Base-by-base conservation (phyloP, 768 basidiomycete genomes). In the Boletus tomentosulus region DNA sequence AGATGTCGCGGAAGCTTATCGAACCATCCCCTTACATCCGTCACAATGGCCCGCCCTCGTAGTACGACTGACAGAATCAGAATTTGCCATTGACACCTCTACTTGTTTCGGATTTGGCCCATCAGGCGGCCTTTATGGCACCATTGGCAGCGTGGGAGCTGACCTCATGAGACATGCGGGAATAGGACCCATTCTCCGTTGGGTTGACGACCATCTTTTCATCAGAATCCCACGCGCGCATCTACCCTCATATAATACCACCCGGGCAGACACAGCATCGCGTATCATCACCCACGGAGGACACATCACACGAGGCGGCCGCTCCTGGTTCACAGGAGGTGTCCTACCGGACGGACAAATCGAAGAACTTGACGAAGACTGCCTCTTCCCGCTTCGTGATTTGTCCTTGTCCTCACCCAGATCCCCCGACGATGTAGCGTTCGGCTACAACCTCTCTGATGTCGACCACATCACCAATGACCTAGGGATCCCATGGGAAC, bases 1-100 rank as follows among this genome's bases (percentile, higher is more conserved):
- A 3, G 50, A 57, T 3, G 30, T 55, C 0, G 34, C 57, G 2
- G 53, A 55, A 22, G 57, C 46, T 0, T 57, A 57, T 5, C n/a
- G 15, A 0, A 72, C 64, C 0, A 62, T 77, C 0, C 73, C 72
- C 0, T 25, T 73, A 0, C 58, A 64, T 10, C 62, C 51, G 0
- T 59, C 60, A 0, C 75, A 78, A 33, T 78, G 74, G 75, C 73
- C 73, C 0, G 72, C 62, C 0, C 25, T 65, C 0, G 71, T 76
- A 0, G 58, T 77, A 0, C 52, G 62, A 0, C 48, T 73, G 0
- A 33, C 43, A 1, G 45, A 57, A 0, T n/a, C 11, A 0, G 1
- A 69, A 67, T 54, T 54, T 27, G 41, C 47, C 10, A 19, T 54
- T 1, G 25, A 54, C n/a, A 44, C 48, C 0, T 13, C 41, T 0